Conservation (phyloP, 164 flowering plant species). For the Macadamia integrifolia region DNA sequence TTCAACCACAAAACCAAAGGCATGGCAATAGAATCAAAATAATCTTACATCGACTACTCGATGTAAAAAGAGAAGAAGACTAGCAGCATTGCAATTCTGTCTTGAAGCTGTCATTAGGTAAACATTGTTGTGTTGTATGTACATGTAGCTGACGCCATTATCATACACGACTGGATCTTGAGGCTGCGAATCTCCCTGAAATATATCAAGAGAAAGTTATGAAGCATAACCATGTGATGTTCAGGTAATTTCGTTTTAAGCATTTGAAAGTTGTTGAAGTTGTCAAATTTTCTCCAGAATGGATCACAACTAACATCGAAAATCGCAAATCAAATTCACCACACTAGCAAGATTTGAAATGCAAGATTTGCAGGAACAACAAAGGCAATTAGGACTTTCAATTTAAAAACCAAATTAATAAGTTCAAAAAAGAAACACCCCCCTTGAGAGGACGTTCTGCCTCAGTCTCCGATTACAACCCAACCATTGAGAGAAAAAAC, state of each 20-base stretch:
- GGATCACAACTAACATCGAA: not conserved
- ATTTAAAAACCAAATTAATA: not conserved
- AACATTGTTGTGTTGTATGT: constrained; percentile 87
- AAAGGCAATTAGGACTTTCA: not conserved
- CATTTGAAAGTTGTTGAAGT: not conserved
- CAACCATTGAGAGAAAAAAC: too few relatives aligned
- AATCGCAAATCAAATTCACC: not conserved
- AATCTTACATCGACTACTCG: constrained; percentile 87
- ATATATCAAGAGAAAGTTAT: constrained; percentile 5
- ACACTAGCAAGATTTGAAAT: not conserved
- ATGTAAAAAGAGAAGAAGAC: constrained; percentile 85
- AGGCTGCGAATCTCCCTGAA: constrained; percentile 85
- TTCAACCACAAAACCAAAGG: too few relatives aligned
- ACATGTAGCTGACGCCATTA: constrained; percentile 88
- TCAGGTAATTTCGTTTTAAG: not conserved
- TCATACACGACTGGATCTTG: constrained; percentile 92
- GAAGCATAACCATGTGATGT: not conserved
- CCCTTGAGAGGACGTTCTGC: too few relatives aligned
- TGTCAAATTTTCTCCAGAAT: not conserved
- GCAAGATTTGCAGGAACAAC: not conserved
- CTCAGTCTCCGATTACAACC: too few relatives aligned
- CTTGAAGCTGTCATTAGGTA: constrained; percentile 86
- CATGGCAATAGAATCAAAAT: not conserved
- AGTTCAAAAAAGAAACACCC: too few relatives aligned
- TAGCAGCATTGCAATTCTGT: constrained; percentile 97